A percentile compares a stretch with the other conserved stretches of the same genome.
These are phyloP conservation scores for Yamadazyma sp. DNA, from an alignment of 1,139 yeast genomes.

Conservation along the genomic window DNA sequence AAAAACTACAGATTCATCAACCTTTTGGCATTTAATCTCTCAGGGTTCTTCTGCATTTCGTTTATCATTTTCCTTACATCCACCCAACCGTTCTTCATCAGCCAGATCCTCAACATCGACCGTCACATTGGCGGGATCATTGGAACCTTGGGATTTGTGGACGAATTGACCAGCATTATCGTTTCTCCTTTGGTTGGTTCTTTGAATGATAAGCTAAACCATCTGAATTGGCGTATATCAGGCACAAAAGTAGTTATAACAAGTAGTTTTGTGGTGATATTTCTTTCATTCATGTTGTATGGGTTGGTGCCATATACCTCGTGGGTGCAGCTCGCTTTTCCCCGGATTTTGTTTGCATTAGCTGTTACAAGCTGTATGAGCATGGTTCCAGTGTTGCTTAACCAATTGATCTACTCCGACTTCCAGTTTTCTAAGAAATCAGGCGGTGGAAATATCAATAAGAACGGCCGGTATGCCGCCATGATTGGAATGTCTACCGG, in stretches of 20 bases:
- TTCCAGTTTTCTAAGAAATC: conserved; percentile 24
- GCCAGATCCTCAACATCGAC: conserved; percentile 51
- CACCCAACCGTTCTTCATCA: conserved; percentile 66
- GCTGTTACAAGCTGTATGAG: conserved; percentile 58
- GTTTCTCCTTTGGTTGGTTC: conserved; percentile 68
- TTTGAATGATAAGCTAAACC: conserved; percentile 52
- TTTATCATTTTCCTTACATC: conserved; percentile 66
- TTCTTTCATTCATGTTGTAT: conserved; percentile 49
- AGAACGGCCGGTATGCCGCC: conserved; percentile 59
- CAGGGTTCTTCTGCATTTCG: conserved; percentile 55
- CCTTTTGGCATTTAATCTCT: conserved; percentile 24
- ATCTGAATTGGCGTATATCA: conserved; percentile 17
- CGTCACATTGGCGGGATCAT: conserved; percentile 53
- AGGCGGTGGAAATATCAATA: conserved; percentile 12
- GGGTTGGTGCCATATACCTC: conserved; percentile 40
- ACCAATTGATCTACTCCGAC: conserved; percentile 53
- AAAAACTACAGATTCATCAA: conserved; percentile 17
- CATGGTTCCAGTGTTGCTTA: conserved; percentile 49
- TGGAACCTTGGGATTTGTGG: conserved; percentile 63
- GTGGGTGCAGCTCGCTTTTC: conserved; percentile 41
- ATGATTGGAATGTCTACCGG: conserved; percentile 65
- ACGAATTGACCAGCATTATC: conserved; percentile 56
- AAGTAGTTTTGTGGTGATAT: conserved; percentile 47
- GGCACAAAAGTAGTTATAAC: conserved; percentile 59
- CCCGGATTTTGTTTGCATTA: conserved; percentile 57